A percentile compares a stretch with the other conserved stretches of the same genome.
phyloP scores from a whole-genome alignment of 208 protist species.

The Phytomonas sp. region DNA sequence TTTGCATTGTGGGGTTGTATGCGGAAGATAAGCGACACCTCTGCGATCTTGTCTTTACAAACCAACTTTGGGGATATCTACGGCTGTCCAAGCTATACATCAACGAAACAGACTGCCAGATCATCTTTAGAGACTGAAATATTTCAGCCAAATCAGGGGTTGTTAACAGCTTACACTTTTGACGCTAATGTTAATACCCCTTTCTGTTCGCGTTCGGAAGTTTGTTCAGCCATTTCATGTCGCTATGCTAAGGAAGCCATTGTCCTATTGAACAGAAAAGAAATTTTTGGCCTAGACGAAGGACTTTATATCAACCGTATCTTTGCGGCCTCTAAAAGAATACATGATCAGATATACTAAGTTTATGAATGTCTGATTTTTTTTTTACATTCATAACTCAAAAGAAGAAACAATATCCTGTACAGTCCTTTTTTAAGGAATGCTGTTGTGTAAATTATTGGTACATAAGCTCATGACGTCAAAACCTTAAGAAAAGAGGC shows the following conservation, averaged over 20 bases:
- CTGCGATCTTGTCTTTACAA: not conserved
- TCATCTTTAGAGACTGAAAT: not conserved
- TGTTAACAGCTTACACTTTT: not conserved
- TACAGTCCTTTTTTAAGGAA: not conserved
- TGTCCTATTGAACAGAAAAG: not conserved
- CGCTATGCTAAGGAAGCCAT: not conserved
- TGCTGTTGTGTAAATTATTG: not conserved
- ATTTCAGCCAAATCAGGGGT: not conserved
- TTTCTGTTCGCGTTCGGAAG: not conserved
- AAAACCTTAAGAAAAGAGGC: not conserved
- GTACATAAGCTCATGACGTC: not conserved
- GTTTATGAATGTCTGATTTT: not conserved
- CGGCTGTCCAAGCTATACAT: not conserved
- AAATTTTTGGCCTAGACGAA: not conserved
- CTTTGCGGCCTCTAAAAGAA: not conserved
- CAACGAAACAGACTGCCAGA: not conserved
- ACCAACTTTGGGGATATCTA: not conserved
- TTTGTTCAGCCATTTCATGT: not conserved
- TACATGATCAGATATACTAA: not conserved
- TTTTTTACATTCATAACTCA: not conserved
- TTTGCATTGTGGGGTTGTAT: not conserved
- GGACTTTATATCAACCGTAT: not conserved
- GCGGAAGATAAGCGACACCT: not conserved
- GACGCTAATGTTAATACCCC: not conserved
- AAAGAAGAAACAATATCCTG: not conserved